A percentile compares a stretch with the other conserved stretches of the same genome.
Conservation (phyloP, 179 eudicot genomes). For the Drosera spatulata region DNA sequence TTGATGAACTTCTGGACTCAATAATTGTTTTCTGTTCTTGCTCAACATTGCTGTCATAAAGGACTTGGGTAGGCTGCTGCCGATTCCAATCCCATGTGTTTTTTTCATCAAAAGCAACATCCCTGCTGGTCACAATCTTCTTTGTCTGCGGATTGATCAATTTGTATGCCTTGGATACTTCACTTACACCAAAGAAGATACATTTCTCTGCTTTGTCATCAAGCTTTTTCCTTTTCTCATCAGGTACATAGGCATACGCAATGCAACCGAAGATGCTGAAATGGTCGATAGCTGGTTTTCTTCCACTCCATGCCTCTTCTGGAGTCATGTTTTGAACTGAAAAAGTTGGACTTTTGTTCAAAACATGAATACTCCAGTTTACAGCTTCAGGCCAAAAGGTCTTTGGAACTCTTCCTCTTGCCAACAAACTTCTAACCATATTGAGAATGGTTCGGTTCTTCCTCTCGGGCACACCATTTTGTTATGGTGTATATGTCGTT, state of each 20-base stretch:
- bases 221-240: background rate
- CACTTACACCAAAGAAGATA: too few species aligned
- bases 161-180: too few species aligned
- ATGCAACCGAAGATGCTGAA: background rate
- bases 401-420: background rate
- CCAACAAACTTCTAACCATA: background rate
- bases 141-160: background rate
- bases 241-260: background rate
- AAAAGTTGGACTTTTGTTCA: background rate
- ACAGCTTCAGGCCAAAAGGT: constrained; percentile 1
- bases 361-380: background rate
- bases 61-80: background rate
- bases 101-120: background rate
- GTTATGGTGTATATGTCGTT: background rate
- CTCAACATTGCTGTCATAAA: background rate
- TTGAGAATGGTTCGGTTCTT: background rate
- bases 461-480: background rate
- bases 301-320: background rate
- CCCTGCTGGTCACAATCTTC: background rate
- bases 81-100: background rate
- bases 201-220: too few species aligned
- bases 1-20: background rate
- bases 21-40: too few species aligned
- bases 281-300: background rate
- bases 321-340: background rate